Evolutionary conservation across 306 rosid species (phyloP), one percentile per base, ranked within the genome.

Genomic region (Medicago arabica): DNA sequence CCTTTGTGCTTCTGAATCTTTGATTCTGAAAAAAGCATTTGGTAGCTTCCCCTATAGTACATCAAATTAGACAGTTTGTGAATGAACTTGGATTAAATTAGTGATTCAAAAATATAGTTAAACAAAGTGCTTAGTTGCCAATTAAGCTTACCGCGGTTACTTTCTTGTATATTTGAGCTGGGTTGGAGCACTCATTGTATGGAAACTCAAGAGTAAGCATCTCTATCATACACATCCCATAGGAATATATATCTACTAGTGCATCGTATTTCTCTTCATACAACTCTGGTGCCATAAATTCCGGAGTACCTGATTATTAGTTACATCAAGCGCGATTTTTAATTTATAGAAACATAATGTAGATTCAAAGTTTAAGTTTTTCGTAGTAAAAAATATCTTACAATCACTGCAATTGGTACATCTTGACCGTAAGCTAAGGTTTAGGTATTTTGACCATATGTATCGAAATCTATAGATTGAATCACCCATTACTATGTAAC

Each of bases 161-260:
- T 88, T 88, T 94, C 86, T 91, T 94, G 88, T 91, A 94, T n/a
- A 94, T 94, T 78, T 94, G 98, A 76, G 98, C 98, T 12, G 98
- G 93, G 47, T 94, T 94, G 54, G 90, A 80, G 84, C 98, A 94
- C 76, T 94, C 97, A 69, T 83, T 86, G 8, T 91, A 91, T 1
- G 98, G 98, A 58, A 90, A 86, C 79, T 94, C 96, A 25, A 88
- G 85, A 79, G 98, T 91, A 36, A 94, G 87, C 91, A 94, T 83
- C 69, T 94, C 98, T 55, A 94, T 77, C 85, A 94, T 82, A 69
- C 98, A 94, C 98, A 94, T 94, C 9, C 98, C 98, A 13, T 91
- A 87, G 17, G 98, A 90, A 44, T 94, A 94, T 78, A 94, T 74
- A 54, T 94, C 98, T 4, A 94, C 92, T 0, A 94, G 88, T 75